Evolutionary conservation across 371 early-diverging fungal genomes (phyloP).

Genomic region (Mortierella polycephala): DNA sequence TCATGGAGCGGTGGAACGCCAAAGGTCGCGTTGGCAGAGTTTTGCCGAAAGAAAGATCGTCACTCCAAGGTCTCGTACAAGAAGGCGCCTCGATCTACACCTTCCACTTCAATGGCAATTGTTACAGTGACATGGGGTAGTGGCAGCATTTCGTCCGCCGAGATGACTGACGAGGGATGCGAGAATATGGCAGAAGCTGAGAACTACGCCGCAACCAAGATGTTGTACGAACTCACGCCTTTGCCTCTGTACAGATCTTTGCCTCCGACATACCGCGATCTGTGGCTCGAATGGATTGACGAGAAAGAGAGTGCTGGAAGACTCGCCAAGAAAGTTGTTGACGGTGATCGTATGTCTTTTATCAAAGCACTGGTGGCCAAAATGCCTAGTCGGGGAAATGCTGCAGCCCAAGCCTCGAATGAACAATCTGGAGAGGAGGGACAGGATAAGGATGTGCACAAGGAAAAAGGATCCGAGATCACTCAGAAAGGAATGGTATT

Average conservation of each 20-base stretch:
- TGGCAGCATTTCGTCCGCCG: constrained; percentile 28
- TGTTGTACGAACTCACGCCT: constrained; percentile 62
- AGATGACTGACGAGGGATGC: constrained; percentile 51
- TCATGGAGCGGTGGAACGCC: constrained; percentile 62
- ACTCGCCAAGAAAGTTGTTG: constrained; percentile 45
- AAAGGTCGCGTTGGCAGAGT: constrained; percentile 55
- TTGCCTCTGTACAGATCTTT: constrained; percentile 66
- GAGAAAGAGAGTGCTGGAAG: constrained; percentile 59
- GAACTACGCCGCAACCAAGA: constrained; percentile 65
- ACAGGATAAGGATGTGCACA: neutral
- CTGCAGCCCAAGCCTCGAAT: constrained; percentile 6
- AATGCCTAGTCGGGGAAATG: constrained; percentile 12
- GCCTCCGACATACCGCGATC: constrained; percentile 71
- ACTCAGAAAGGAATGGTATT: constrained; percentile 22
- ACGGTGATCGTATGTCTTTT: constrained; percentile 51
- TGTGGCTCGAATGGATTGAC: constrained; percentile 70
- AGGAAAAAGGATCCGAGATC: constrained; percentile 15
- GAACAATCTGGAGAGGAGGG: constrained; percentile 41
- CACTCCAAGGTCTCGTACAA: constrained; percentile 37
- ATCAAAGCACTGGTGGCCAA: constrained; percentile 39
- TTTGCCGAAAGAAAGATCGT: constrained; percentile 54
- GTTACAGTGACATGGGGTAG: constrained; percentile 51
- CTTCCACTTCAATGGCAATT: constrained; percentile 20
- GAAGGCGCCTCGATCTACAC: constrained; percentile 19
- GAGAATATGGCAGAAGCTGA: constrained; percentile 63